Evolutionary conservation across 257 asterid species (phyloP).

Genomic region (Cynanchum wilfordii): DNA sequence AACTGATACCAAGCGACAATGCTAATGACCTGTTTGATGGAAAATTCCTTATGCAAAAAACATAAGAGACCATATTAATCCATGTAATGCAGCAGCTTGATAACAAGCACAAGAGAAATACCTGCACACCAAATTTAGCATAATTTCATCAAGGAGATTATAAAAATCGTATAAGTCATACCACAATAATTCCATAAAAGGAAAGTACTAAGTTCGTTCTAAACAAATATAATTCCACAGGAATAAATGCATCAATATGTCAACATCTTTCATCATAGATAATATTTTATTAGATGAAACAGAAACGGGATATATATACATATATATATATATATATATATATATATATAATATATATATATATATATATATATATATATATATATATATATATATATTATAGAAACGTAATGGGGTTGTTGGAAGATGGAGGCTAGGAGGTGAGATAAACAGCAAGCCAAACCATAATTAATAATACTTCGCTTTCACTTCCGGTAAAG

Average conservation of each 20-base stretch:
- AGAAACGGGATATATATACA: too few species aligned
- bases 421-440: neutral
- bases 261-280: too few species aligned
- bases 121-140: constrained; percentile 28
- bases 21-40: constrained; percentile 43
- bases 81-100: constrained; percentile 66
- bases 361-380: neutral
- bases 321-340: too few species aligned
- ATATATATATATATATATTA: neutral
- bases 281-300: too few species aligned
- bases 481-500: neutral
- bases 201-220: too few species aligned
- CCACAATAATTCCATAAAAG: too few species aligned
- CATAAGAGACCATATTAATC: constrained; percentile 68
- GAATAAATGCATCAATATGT: too few species aligned
- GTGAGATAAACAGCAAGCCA: neutral
- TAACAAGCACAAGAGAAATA: constrained; percentile 43
- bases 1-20: constrained; percentile 52
- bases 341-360: neutral
- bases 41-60: constrained; percentile 52
- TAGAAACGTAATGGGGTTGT: neutral
- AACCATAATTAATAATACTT: neutral
- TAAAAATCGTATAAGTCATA: neutral
- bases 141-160: neutral
- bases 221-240: too few species aligned